These are phyloP conservation scores for Peronosclerospora sorghi DNA, from an alignment of 352 stramenopile genomes.

Conservation along the genomic window DNA sequence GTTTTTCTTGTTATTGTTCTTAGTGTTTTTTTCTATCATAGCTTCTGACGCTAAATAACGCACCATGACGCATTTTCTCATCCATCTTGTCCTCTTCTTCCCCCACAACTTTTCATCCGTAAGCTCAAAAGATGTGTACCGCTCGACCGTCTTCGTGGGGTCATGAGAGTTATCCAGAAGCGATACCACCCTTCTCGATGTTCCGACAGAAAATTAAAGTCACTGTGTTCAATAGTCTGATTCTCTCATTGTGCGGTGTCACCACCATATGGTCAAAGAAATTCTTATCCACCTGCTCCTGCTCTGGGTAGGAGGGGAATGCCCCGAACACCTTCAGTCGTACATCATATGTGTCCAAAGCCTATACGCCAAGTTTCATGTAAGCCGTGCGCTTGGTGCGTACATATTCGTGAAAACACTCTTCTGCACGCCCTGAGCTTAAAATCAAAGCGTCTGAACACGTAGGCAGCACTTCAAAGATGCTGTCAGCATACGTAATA, in stretches of 20 bases:
- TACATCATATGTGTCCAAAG: conserved; percentile 60
- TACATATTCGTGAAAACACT: conserved; percentile 82
- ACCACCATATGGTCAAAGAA: conserved; percentile 74
- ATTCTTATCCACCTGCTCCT: conserved; percentile 37
- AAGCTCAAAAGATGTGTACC: conserved; percentile 73
- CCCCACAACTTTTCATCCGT: conserved; percentile 64
- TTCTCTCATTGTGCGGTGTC: conserved; percentile 45
- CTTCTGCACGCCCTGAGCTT: conserved; percentile 35
- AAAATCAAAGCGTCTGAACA: conserved; percentile 43
- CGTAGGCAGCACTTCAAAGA: conserved; percentile 18
- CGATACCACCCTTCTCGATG: conserved; percentile 79
- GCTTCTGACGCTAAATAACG: conserved; percentile 2
- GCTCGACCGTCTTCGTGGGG: conserved; percentile 59
- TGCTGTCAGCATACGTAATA: conserved; percentile 12
- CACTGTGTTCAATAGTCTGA: conserved; percentile 76
- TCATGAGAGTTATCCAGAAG: conserved; percentile 79
- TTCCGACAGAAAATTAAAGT: conserved; percentile 82
- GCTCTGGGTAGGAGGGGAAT: conserved; percentile 36
- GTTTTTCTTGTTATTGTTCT: not conserved
- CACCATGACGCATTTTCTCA: conserved; percentile 48
- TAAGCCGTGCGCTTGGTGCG: conserved; percentile 78
- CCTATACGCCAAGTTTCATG: conserved; percentile 68
- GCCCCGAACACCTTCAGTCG: conserved; percentile 63
- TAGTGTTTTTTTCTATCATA: not conserved
- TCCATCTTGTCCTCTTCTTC: conserved; percentile 73